Evolutionary conservation across 2,329 filamentous ascomycete species (phyloP).

Genomic region (Neonectria magnoliae): DNA sequence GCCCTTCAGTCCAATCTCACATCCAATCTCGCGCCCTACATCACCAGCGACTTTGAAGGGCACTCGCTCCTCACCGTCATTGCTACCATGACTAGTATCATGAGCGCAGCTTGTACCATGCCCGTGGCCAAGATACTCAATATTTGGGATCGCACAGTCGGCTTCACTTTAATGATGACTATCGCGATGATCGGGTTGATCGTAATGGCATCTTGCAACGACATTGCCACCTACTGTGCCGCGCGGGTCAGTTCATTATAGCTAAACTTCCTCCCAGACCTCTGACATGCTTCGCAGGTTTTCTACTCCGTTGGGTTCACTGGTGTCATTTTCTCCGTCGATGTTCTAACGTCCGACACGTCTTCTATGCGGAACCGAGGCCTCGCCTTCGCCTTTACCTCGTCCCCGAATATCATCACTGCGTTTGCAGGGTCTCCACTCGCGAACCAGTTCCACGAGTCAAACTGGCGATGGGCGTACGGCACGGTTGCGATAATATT

Average conservation of each 20-base stretch:
- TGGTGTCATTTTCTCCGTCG: conserved; percentile 66
- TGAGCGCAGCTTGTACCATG: conserved; percentile 41
- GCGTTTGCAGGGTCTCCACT: too few species aligned
- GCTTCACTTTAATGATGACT: conserved; percentile 44
- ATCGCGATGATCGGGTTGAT: conserved; percentile 56
- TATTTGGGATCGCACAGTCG: conserved; percentile 49
- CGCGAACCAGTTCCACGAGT: too few species aligned
- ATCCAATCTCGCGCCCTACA: conserved; percentile 44
- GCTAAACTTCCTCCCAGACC: background rate
- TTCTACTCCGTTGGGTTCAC: conserved; percentile 68
- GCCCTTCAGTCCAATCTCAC: conserved; percentile 53
- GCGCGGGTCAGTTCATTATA: conserved; percentile 35
- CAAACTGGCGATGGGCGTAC: too few species aligned
- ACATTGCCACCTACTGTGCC: conserved; percentile 51
- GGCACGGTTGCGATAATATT: too few species aligned
- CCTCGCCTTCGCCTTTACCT: conserved; percentile 20
- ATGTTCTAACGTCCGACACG: conserved; percentile 72
- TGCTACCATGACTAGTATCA: conserved; percentile 54
- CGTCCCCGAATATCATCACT: too few species aligned
- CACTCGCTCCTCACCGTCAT: conserved; percentile 53
- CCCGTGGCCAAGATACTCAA: conserved; percentile 49
- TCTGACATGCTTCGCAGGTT: conserved; percentile 41
- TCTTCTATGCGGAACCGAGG: conserved; percentile 43
- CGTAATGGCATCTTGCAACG: conserved; percentile 64
- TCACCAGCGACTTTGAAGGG: conserved; percentile 49